Evolutionary conservation across 2,329 filamentous ascomycete genomes (phyloP).

Genomic region (Sporothrix pallida): DNA sequence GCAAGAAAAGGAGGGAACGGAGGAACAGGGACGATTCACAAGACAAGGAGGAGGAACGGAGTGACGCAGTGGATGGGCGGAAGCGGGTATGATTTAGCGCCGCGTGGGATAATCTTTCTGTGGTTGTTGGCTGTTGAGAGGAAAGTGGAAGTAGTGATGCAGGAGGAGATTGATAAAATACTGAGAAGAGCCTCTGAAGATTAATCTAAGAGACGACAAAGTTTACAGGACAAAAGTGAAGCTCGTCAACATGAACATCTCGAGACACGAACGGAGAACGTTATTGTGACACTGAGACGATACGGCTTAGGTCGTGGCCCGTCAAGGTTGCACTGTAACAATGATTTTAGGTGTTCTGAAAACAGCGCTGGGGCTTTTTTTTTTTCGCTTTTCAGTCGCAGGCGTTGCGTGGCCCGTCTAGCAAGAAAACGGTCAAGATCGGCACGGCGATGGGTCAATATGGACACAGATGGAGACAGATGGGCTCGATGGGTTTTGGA

Average conservation of each 20-base stretch:
- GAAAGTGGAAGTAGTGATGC: not conserved
- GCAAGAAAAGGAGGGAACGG: conserved; percentile 3
- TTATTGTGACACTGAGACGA: not conserved
- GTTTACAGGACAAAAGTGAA: too few species aligned
- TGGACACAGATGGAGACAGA: not conserved
- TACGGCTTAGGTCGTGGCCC: not conserved
- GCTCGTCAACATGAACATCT: too few species aligned
- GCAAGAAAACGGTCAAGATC: conserved; percentile 11
- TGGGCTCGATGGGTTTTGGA: conserved; percentile 3
- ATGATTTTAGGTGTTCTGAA: not conserved
- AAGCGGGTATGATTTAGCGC: conserved; percentile 27
- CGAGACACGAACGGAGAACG: not conserved
- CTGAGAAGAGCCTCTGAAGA: not conserved
- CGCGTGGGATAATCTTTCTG: conserved; percentile 6
- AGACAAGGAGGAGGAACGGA: not conserved
- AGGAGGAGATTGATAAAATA: not conserved
- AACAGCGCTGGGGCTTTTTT: not conserved
- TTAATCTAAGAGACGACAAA: too few species aligned
- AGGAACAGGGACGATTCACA: not conserved
- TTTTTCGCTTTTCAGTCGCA: not conserved
- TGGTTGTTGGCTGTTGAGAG: not conserved
- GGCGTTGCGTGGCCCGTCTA: conserved; percentile 16
- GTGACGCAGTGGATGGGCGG: conserved; percentile 30
- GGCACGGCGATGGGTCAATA: not conserved
- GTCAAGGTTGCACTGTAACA: too few species aligned